Evolutionary conservation across 768 basidiomycete species (phyloP), one percentile per base, ranked within the genome.

Genomic region (Kwoniella sp.): DNA sequence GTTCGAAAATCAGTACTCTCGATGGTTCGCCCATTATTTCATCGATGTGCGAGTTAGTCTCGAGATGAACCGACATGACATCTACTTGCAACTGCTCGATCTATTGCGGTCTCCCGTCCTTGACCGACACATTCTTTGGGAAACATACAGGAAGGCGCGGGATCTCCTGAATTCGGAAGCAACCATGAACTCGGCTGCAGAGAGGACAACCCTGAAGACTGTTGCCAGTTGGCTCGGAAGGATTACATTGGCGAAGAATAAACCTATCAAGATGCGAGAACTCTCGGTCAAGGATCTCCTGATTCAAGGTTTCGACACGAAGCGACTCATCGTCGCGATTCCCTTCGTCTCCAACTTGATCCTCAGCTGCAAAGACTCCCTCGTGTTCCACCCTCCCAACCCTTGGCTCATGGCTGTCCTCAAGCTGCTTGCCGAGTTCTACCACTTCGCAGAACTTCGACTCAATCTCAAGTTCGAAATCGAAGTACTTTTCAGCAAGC

Each of bases 401-500:
- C 96, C 96, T 1, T 99, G 96, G 96, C 82, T 99, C 55, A 94
- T 97, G 90, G 94, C 91, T 0, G 91, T 99, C 68, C 84, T 98
- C 73, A 87, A 90, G 70, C 84, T 98, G 48, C 86, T 98, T 51
- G 91, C 88, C 50, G 96, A 99, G 79, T 86, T 99, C n/a, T 98
- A 99, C 81, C 91, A 94, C 78, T 94, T 89, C 73, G 95, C 93
- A 4, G 94, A 98, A 72, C 85, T 98, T 67, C 95, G 95, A 82
- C 84, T 98, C 61, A 96, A 97, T 78, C 86, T 93, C 78, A 98
- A 97, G 82, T 99, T 99, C 76, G 96, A 98, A 82, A 98, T 99
- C 60, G 96, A 99, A 81, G 89, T 97, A 41, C 83, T 98, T 22
- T 98, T 95, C 85, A 94, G 93, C 80, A 87, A 87, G 31, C 86